Evolutionary conservation across 208 protist species (phyloP), one percentile per base, ranked within the genome.

Genomic region (Acanthamoeba castellanii): DNA sequence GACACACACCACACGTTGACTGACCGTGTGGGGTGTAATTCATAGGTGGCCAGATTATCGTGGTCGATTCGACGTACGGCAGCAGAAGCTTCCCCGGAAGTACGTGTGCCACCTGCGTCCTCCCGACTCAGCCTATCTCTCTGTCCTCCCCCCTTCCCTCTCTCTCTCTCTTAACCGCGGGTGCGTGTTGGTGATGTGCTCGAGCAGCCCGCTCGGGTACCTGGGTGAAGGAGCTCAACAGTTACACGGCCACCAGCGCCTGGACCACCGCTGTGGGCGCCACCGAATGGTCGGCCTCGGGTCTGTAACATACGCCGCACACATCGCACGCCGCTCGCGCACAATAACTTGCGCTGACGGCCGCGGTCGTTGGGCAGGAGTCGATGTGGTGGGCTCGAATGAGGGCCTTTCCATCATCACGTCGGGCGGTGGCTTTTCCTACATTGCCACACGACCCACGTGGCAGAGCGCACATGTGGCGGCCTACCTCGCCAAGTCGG

Each of bases 341-440:
- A 55, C 13, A 11, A 55, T 9, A 1, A 55, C 50, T 18, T 32
- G 11, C 7, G 68, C 13, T 76, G 27, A 76, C 34, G 14, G 32
- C 8, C 34, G 37, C 8, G 76, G 7, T 22, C 14, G 9, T 30
- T 25, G 66, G 66, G n/a, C 14, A 85, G 32, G 76, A 1, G 27
- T 3, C 2, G 76, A 85, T 11, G 47, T 57, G 27, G 27, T 34
- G 34, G 76, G 37, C n/a, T 37, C 42, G 5, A 32, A 34, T 4
- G 76, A 85, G 42, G 42, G 76, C 47, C 32, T 57, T 4, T 61
- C 84, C 9, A 7, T 27, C 16, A 92, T 96, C 14, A 95, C 95
- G 9, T 88, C 64, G 27, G 95, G 95, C n/a, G 95, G 95, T 27
- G 95, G 95, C 25, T 96, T 95, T 27, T 76, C 78, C 11, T 37